These are phyloP conservation scores for Clathrospora elynae DNA, from an alignment of 2,329 filamentous ascomycete species.

Conservation along the genomic window DNA sequence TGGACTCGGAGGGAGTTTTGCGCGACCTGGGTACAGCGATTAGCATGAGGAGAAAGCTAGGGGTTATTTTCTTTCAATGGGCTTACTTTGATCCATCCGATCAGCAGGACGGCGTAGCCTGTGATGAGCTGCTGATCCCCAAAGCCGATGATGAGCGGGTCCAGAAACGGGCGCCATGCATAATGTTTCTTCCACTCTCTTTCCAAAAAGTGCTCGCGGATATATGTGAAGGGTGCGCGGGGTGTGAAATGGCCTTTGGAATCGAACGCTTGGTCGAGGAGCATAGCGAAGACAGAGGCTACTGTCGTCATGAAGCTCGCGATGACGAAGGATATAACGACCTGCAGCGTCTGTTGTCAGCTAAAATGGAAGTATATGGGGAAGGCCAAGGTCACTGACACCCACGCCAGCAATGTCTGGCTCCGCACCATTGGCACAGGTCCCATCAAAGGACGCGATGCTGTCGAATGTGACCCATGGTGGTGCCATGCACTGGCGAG, in stretches of 20 bases:
- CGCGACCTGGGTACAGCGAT: slow-evolving; percentile 30
- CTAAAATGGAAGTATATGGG: neutral
- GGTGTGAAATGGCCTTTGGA: slow-evolving; percentile 31
- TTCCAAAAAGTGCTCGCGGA: slow-evolving; percentile 31
- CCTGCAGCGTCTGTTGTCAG: slow-evolving; percentile 17
- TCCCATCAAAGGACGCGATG: slow-evolving; percentile 23
- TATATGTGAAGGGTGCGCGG: slow-evolving; percentile 26
- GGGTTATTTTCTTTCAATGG: no score
- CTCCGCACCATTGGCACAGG: slow-evolving; percentile 33
- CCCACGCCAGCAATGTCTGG: slow-evolving; percentile 41
- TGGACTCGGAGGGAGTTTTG: slow-evolving; percentile 34
- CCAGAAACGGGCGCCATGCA: slow-evolving; percentile 38
- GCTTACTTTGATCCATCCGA: slow-evolving; percentile 38
- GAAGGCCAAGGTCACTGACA: slow-evolving; percentile 11
- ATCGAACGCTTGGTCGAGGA: slow-evolving; percentile 40
- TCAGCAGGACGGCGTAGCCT: slow-evolving; percentile 39
- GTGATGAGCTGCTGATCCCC: slow-evolving; percentile 43
- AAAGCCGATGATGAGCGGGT: slow-evolving; percentile 39
- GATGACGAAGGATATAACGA: slow-evolving; percentile 39
- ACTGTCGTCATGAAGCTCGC: slow-evolving; percentile 39
- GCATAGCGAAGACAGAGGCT: slow-evolving; percentile 39
- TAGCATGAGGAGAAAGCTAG: no score
- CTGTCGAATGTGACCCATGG: slow-evolving; percentile 40
- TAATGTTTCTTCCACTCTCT: slow-evolving; percentile 40
- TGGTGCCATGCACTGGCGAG: slow-evolving; percentile 26